A percentile compares a stretch with the other conserved stretches of the same genome.
Conservation (phyloP, 148 eudicot species). For the Fagopyrum homotropicum region DNA sequence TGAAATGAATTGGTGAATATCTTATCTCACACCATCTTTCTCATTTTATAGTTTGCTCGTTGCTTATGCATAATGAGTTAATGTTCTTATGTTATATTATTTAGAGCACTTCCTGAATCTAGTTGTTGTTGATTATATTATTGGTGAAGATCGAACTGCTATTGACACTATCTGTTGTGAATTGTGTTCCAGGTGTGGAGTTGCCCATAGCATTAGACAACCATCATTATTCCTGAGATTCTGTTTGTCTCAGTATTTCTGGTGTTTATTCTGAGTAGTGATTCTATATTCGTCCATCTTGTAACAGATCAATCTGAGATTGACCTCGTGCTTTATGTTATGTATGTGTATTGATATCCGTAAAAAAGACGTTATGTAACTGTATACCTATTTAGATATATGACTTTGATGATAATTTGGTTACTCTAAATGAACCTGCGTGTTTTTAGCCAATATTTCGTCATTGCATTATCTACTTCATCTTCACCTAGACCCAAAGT, state of each 20-base stretch:
- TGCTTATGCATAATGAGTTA: background rate
- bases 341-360: conserved; percentile 21
- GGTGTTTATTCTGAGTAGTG: conserved; percentile 28
- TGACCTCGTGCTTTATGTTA: conserved; percentile 14
- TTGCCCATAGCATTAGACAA: conserved; percentile 21
- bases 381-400: conserved; percentile 7
- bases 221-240: conserved; percentile 21
- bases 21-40: background rate
- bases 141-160: conserved; percentile 10
- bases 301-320: conserved; percentile 26
- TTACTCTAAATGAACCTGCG: background rate
- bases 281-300: conserved; percentile 26
- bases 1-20: background rate
- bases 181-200: conserved; percentile 33
- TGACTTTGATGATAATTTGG: conserved; percentile 4
- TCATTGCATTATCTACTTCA: conserved; percentile 18
- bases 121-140: background rate
- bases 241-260: conserved; percentile 19
- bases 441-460: conserved; percentile 9
- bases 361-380: conserved; percentile 15
- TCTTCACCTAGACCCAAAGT: conserved; percentile 32
- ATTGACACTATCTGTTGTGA: conserved; percentile 15
- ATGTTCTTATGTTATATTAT: background rate
- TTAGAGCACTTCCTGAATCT: background rate
- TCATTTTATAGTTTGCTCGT: background rate